Percentiles rank a stretch among this genome's conserved stretches.
phyloP scores from a whole-genome alignment of 352 stramenopile species.

The Phytopythium delawarense region DNA sequence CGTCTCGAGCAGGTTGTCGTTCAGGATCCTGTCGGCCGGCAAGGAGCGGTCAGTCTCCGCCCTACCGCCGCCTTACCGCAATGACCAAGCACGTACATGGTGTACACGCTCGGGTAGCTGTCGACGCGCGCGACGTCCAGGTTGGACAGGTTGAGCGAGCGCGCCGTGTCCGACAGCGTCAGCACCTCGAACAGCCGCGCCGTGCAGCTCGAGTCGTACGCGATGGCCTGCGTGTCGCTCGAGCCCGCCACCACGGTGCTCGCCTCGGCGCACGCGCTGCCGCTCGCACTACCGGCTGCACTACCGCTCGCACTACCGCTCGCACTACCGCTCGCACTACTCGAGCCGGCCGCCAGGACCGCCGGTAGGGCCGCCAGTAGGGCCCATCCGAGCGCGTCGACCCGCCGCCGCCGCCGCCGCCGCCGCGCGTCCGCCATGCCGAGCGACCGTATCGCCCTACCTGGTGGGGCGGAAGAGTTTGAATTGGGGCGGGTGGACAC shows the following conservation, averaged over 20 bases:
- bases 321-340: neutral
- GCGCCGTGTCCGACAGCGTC: conserved; percentile 18
- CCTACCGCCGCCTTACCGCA: neutral
- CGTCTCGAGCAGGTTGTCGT: conserved; percentile 50
- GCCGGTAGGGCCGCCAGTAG: neutral
- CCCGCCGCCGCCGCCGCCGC: neutral
- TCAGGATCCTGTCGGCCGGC: conserved; percentile 23
- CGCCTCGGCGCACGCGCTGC: conserved; percentile 23
- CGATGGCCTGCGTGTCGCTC: conserved; percentile 35
- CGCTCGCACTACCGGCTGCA: too few species aligned
- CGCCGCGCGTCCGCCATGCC: neutral
- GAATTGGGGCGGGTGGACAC: neutral
- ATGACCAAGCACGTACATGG: conserved; percentile 21
- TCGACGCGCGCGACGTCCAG: conserved; percentile 38
- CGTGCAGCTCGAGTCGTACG: conserved; percentile 46
- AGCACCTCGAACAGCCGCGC: conserved; percentile 39
- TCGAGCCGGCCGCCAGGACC: neutral
- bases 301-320: too few species aligned
- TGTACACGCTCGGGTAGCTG: conserved; percentile 53
- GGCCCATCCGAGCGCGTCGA: neutral
- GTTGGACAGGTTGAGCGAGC: conserved; percentile 64
- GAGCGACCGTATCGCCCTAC: neutral
- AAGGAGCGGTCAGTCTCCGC: neutral
- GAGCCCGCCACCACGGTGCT: conserved; percentile 39
- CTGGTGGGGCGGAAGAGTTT: neutral